phyloP scores from a whole-genome alignment of 1,139 yeast genomes.

The Lodderomyces theae region DNA sequence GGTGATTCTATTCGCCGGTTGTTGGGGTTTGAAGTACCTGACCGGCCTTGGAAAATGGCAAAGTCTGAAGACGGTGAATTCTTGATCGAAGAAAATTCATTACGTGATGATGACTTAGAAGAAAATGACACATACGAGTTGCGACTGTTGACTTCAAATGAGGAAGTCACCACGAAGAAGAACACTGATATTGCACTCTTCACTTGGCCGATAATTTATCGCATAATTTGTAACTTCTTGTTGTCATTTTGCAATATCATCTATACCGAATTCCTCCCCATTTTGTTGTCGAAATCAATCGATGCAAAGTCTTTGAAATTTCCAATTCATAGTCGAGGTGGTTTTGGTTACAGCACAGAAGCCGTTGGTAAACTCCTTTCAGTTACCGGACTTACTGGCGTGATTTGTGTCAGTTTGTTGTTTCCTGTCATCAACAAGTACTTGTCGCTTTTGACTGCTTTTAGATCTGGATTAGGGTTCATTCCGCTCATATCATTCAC shows the following conservation, averaged over 20 bases:
- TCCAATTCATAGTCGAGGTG: conserved; percentile 29
- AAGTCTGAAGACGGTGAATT: conserved; percentile 4
- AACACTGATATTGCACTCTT: conserved; percentile 16
- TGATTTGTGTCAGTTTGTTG: conserved; percentile 45
- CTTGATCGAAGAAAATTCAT: conserved; percentile 2
- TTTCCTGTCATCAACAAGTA: conserved; percentile 56
- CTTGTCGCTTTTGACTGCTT: conserved; percentile 45
- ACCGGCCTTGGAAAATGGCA: conserved; percentile 33
- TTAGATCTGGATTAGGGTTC: conserved; percentile 33
- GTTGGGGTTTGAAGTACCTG: conserved; percentile 31
- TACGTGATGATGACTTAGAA: not conserved
- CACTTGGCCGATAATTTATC: conserved; percentile 24
- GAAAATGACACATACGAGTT: conserved; percentile 3
- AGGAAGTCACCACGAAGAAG: not conserved
- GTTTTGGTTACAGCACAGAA: conserved; percentile 35
- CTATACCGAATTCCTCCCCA: conserved; percentile 58
- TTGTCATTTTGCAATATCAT: conserved; percentile 42
- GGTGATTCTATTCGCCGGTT: conserved; percentile 45
- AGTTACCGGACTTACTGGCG: conserved; percentile 56
- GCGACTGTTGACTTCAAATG: conserved; percentile 10
- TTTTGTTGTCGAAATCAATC: conserved; percentile 51
- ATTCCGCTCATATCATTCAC: conserved; percentile 49
- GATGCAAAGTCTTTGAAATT: conserved; percentile 35
- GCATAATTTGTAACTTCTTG: conserved; percentile 14
- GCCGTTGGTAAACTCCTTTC: conserved; percentile 57